Base-by-base conservation (phyloP, 2,329 filamentous ascomycete species). In the Diaporthe velutina region DNA sequence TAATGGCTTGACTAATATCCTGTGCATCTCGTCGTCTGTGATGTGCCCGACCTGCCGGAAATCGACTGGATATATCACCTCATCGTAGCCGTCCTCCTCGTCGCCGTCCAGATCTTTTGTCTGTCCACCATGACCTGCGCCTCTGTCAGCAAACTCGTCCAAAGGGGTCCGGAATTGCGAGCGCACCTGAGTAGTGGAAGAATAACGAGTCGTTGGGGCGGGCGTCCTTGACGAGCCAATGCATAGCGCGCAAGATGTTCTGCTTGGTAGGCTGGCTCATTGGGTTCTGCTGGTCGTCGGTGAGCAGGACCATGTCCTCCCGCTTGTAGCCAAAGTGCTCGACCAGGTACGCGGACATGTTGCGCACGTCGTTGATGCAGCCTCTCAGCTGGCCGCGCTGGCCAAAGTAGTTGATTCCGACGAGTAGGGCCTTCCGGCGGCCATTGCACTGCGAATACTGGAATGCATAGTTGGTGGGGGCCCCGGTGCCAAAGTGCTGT, bases 181-280 rank as follows among this genome's bases (percentile, higher is more conserved):
- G 82, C 90, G 79, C 85, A 95, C 94, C 95, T 52, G 96, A 98
- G 83, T 98, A 98, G 85, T 98, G 96, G 87, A 98, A 98, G 86
- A 98, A 98, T 9, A 98, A 89, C 6, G 96, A 98, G 82, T 98
- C 96, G 82, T 98, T 98, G 0, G 95, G 94, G 74, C 90, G 90
- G 6, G 96, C 96, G 81, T 98, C 96, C 85, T 98, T 98, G 74
- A 98, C 95, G 28, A 98, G 87, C 96, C 96, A 98, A 83, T 98
- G 96, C 96, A 98, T 98, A 40, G 96, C 96, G 71, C 96, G 91
- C 50, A 98, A 84, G 73, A 98, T 98, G 82, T 98, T 98, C 78
- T 95, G 94, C 84, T 98, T 98, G 7, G 95, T 98, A 12, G 96
- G 96, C 85, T 98, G 95, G 84, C 95, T 98, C 94, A 98, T 98